Conservation (phyloP, 176 grass and related monocot species). For the Saccharum spontaneum region DNA sequence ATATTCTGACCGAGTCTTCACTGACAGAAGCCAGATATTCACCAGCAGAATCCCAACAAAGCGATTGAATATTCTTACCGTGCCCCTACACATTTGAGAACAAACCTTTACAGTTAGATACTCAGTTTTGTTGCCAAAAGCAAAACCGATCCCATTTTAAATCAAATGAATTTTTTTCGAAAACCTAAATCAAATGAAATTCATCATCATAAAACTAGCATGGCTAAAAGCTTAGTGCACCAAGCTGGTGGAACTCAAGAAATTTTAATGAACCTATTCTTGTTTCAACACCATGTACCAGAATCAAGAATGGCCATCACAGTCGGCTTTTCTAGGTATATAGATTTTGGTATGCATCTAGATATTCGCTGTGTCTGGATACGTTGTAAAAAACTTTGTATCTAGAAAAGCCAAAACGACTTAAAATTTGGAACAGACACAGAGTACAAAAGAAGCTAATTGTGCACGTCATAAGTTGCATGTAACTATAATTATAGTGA, state of each 20-base stretch:
- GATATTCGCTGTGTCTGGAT: too few species aligned
- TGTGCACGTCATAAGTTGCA: constrained; percentile 33
- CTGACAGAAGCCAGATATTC: constrained; percentile 90
- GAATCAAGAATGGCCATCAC: not conserved
- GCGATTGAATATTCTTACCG: constrained; percentile 63
- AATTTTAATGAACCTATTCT: constrained; percentile 15
- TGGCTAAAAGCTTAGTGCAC: not conserved
- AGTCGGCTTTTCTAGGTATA: not conserved
- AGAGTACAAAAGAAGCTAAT: constrained; percentile 10
- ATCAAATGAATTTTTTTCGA: not conserved
- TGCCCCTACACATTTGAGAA: constrained; percentile 67
- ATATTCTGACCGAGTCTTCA: constrained; percentile 83
- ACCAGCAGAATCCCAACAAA: constrained; percentile 88
- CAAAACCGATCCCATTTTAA: constrained; percentile 2
- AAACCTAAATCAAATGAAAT: not conserved
- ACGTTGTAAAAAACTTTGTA: too few species aligned
- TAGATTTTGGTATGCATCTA: not conserved
- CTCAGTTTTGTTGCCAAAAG: not conserved
- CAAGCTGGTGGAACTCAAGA: constrained; percentile 5
- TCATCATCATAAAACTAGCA: not conserved
- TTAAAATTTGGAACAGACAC: not conserved
- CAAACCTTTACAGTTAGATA: constrained; percentile 18
- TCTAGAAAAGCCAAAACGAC: too few species aligned
- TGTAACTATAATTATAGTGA: not conserved
- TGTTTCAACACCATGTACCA: not conserved